Evolutionary conservation across 1,139 yeast genomes (phyloP).

Genomic region (Yamadazyma atmosphaerica): DNA sequence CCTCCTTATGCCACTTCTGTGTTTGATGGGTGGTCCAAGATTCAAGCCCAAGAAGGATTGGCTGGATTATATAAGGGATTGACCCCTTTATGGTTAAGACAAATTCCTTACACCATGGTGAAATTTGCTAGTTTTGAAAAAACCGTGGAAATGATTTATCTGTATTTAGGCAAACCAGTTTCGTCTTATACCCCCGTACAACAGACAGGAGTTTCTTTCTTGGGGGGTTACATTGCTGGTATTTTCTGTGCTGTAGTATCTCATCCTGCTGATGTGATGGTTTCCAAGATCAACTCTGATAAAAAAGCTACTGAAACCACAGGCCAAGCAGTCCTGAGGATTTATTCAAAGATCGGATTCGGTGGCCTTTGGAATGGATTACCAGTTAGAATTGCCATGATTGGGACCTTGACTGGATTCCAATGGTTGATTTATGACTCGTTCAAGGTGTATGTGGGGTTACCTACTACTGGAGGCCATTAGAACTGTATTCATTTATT

Average conservation of each 20-base stretch:
- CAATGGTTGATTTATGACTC: conserved; percentile 97
- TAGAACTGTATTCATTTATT: no score
- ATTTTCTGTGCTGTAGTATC: conserved; percentile 91
- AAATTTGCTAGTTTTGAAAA: conserved; percentile 93
- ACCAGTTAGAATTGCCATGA: conserved; percentile 91
- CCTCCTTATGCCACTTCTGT: conserved; percentile 75
- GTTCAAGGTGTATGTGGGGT: conserved; percentile 85
- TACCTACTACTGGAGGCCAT: conserved; percentile 87
- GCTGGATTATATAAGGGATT: conserved; percentile 82
- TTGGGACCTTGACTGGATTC: conserved; percentile 94
- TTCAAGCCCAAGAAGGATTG: conserved; percentile 65
- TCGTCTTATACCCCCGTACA: conserved; percentile 45
- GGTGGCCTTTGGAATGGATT: conserved; percentile 92
- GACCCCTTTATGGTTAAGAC: conserved; percentile 91
- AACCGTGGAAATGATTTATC: conserved; percentile 74
- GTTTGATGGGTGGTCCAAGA: conserved; percentile 66
- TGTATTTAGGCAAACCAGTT: conserved; percentile 45
- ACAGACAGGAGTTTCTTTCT: conserved; percentile 91
- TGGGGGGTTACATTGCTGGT: conserved; percentile 96
- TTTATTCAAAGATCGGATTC: conserved; percentile 82
- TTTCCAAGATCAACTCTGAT: conserved; percentile 82
- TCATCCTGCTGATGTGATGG: conserved; percentile 98
- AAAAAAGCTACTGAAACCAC: conserved; percentile 65
- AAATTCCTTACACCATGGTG: conserved; percentile 95
- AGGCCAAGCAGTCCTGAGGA: conserved; percentile 67